Base-by-base conservation (phyloP, 108 stramenopile species). In the Mediolabrus comicus region DNA sequence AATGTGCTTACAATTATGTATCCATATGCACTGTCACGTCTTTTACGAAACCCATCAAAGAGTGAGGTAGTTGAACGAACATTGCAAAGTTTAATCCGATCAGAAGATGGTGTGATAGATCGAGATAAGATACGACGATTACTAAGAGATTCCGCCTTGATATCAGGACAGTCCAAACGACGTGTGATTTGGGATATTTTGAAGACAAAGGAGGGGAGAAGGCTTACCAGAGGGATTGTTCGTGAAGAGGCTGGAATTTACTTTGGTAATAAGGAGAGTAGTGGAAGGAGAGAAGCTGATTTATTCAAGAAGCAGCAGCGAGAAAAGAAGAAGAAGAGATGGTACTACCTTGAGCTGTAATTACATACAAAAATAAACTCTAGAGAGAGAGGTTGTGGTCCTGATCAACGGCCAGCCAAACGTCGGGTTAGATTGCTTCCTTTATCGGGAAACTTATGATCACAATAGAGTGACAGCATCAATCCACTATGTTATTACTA, bases 1-100 rank as follows among this genome's bases (percentile, higher is more conserved):
- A 92, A 89, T 66, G 85, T 87, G 8, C 51, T 91, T 14, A 81
- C 78, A 36, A 64, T 81, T 27, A 65, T 91, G 60, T 91, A 91
- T 56, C 90, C 90, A 3, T 87, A 86, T 43, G 83, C 86, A 10
- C 46, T 91, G 36, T 71, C 68, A 35, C 61, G 84, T 11, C 27
- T 91, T 10, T 51, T 91, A 29, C 67, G 41, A 10, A 91, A 91
- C 56, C 90, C 90, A 41, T 82, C 81, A 13, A 30, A 36, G 13
- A 83, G 81, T 27, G 72, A 71, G 1, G 81, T 88, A 10, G 90
- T 91, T 4, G 84, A 86, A 33, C 41, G 57, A 24, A 87, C 85
- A 9, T 34, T 91, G 10, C 73, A 81, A 58, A 62, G 53, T 32
- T 64, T 91, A 26, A 79, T 88, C 30, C 72, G 82, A 24, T 74